phyloP scores from a whole-genome alignment of 331 rosid species.

The Rosa hybrid region DNA sequence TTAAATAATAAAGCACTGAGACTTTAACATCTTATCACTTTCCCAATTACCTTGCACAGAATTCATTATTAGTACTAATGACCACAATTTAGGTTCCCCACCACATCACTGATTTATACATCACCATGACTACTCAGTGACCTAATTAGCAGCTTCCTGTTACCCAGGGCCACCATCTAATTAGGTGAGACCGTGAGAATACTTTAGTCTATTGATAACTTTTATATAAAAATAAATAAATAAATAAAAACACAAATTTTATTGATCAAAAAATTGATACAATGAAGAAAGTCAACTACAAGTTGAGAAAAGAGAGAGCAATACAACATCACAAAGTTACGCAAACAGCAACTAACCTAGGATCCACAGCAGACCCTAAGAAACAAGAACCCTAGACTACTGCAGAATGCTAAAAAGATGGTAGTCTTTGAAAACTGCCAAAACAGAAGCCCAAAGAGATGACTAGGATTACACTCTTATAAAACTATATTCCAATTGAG shows the following conservation, averaged over 20 bases:
- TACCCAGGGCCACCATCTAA: conserved; percentile 1
- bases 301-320: background rate
- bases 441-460: background rate
- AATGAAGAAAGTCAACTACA: background rate
- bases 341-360: background rate
- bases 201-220: background rate
- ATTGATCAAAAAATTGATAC: background rate
- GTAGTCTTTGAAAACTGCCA: background rate
- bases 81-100: background rate
- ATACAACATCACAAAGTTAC: background rate
- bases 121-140: background rate
- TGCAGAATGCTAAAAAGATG: background rate
- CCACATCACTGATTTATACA: background rate
- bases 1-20: background rate
- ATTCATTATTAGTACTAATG: background rate
- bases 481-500: background rate
- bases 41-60: background rate
- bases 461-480: background rate
- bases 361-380: background rate
- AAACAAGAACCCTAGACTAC: background rate
- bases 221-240: no score
- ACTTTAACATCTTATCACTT: background rate
- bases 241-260: background rate
- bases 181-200: background rate
- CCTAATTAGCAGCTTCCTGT: background rate